Conservation (phyloP, 208 protist genomes). For the Leishmania gerbilli region DNA sequence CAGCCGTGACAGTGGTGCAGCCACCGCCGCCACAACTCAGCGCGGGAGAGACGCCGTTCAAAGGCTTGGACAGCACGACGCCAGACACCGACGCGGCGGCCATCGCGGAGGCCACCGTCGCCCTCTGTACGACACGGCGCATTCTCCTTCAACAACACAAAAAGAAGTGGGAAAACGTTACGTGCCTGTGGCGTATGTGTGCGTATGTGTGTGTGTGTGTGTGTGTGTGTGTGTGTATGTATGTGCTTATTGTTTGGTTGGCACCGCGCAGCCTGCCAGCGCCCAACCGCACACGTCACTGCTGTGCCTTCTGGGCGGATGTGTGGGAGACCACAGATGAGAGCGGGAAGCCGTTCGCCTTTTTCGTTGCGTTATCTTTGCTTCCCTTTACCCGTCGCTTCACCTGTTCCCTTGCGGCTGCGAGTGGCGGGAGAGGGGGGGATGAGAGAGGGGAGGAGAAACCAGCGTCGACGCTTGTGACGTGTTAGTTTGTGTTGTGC, state of each 20-base stretch:
- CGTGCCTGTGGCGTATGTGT: neutral
- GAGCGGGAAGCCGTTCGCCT: too few species aligned
- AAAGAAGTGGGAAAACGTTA: neutral
- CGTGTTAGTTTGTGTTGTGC: neutral
- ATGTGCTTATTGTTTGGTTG: neutral
- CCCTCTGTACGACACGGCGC: slow-evolving; percentile 51
- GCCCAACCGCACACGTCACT: too few species aligned
- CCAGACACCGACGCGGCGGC: slow-evolving; percentile 13
- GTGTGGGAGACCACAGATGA: too few species aligned
- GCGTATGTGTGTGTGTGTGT: neutral
- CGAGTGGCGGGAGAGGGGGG: too few species aligned
- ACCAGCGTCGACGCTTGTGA: too few species aligned
- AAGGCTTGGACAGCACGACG: neutral
- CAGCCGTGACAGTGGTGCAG: neutral
- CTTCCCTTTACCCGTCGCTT: too few species aligned
- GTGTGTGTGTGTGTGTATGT: neutral
- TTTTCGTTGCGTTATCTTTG: too few species aligned
- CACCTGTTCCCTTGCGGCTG: too few species aligned
- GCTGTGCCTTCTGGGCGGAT: too few species aligned
- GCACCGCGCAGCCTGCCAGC: too few species aligned
- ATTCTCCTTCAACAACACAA: slow-evolving; percentile 23
- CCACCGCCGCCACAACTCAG: slow-evolving; percentile 3
- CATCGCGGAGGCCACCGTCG: slow-evolving; percentile 14
- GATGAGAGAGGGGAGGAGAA: too few species aligned
- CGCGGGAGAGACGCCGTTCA: neutral